Conservation (phyloP, 768 basidiomycete species). For the Scleroderma citrinum region DNA sequence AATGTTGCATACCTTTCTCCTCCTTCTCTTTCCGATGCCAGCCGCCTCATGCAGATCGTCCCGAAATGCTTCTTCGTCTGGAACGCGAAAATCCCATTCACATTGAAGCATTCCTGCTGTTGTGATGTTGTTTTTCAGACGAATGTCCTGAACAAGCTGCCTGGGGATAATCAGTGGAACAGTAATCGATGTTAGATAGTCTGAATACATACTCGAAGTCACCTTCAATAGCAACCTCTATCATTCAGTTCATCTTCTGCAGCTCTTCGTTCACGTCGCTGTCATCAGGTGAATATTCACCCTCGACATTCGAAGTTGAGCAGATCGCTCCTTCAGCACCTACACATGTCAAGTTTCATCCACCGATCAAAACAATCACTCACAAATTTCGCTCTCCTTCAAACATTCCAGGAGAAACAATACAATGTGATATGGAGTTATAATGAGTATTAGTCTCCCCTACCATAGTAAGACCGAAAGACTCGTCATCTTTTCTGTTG, state of each 20-base stretch:
- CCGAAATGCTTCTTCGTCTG: conserved; percentile 63
- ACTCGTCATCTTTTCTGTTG: no score
- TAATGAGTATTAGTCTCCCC: no score
- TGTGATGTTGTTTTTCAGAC: conserved; percentile 41
- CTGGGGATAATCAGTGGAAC: conserved; percentile 31
- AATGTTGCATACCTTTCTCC: conserved; percentile 34
- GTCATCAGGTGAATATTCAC: background rate
- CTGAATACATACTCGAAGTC: conserved; percentile 50
- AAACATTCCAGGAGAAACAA: no score
- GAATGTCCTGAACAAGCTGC: conserved; percentile 63
- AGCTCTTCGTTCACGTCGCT: conserved; percentile 1
- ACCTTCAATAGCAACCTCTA: conserved; percentile 39
- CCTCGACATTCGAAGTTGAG: conserved; percentile 2
- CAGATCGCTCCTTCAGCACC: background rate
- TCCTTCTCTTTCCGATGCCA: conserved; percentile 53
- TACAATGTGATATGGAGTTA: no score
- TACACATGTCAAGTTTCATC: background rate
- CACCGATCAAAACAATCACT: no score
- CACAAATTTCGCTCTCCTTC: conserved; percentile 11
- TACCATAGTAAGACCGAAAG: no score
- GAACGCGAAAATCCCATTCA: conserved; percentile 74
- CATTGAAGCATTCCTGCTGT: conserved; percentile 62
- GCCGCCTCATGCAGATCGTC: conserved; percentile 72
- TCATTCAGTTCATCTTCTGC: conserved; percentile 23
- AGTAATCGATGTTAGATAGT: conserved; percentile 2